Evolutionary conservation across 768 basidiomycete species (phyloP), one percentile per base, ranked within the genome.

Genomic region (Dacryopinax primogenitus): DNA sequence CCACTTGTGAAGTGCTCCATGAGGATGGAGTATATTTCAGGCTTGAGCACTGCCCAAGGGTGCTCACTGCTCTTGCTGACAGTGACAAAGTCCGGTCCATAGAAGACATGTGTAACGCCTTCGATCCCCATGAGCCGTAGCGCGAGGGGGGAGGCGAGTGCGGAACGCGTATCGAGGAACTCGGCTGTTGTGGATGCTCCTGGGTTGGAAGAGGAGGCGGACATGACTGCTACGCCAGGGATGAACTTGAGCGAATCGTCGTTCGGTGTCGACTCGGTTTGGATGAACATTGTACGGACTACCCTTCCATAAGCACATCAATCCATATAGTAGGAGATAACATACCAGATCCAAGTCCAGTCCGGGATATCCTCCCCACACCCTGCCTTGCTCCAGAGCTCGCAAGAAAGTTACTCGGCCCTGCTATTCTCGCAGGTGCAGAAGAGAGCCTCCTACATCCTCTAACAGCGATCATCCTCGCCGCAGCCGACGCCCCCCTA

Each of bases 1-100:
- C 87, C 90, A n/a, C 92, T 86, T 1, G 95, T 92, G 76, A 99
- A 99, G 75, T 87, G 86, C 75, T 99, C 95, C 95, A 99, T 99
- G 64, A 99, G 80, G 65, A 86, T 84, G 16, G 92, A 88, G 73
- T 97, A 99, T 47, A 98, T 85, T 78, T 99, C 96, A 23, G 96
- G 96, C 74, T 99, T 99, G 69, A 98, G 76, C 51, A 95, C 83
- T 0, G 87, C 76, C 96, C 96, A 99, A 13, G 84, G 77, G 70
- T 84, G 83, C 72, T 90, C 91, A 58, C 84, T 80, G 70, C 89
- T 86, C 76, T 98, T 98, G 39, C 90, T 91, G 37, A 98, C 88
- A 2, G 92, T 94, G 71, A 99, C 92, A 72, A 99, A 99, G 76
- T 99, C 96, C 4, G 96, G 96, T 0, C 96, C 96, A 73, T 90